Evolutionary conservation across 2,329 filamentous ascomycete species (phyloP), one percentile per base, ranked within the genome.

Genomic region (Colletotrichum sp.): DNA sequence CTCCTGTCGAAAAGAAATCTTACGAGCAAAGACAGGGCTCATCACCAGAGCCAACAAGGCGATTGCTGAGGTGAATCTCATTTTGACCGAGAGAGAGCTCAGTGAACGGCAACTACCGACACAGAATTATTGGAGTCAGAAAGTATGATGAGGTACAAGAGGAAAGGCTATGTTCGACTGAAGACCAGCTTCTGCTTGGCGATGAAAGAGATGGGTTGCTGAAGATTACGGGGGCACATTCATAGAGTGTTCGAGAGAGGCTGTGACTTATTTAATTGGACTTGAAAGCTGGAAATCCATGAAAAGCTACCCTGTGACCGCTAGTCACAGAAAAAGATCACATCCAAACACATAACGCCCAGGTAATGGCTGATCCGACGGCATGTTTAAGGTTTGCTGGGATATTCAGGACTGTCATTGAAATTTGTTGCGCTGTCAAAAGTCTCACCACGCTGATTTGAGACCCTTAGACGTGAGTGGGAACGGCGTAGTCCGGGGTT

Each of bases 41-140:
- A 21, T 18, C n/a, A 52, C 7, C 43, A 52, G 43, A 52, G 43
- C 43, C 43, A 52, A 52, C 43, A 52, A 13, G 43, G 43, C 43
- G 43, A n/a, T 52, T 52, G n/a, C n/a, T 21, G 2, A n/a, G 2
- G 43, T 24, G 4, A 52, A 21, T 24, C n/a, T 52, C 43, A 52
- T 52, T 0, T 18, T 52, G 43, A n/a, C 10, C n/a, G 4, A 21
- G n/a, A 52, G 1, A 9, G 43, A 5, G 12, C n/a, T 52, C 10
- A 21, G n/a, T 24, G 43, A 1, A 2, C 1, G n/a, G n/a, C 43
- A 0, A 52, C 0, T 52, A 7, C 2, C 43, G n/a, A 21, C 6
- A 4, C 3, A 52, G n/a, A 52, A 52, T 21, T 21, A 24, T 52
- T 52, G 43, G 10, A 3, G 0, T 24, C 1, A 13, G n/a, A 0